Evolutionary conservation across 345 rosid genomes (phyloP).

Genomic region (Eucalyptus leucophloia): DNA sequence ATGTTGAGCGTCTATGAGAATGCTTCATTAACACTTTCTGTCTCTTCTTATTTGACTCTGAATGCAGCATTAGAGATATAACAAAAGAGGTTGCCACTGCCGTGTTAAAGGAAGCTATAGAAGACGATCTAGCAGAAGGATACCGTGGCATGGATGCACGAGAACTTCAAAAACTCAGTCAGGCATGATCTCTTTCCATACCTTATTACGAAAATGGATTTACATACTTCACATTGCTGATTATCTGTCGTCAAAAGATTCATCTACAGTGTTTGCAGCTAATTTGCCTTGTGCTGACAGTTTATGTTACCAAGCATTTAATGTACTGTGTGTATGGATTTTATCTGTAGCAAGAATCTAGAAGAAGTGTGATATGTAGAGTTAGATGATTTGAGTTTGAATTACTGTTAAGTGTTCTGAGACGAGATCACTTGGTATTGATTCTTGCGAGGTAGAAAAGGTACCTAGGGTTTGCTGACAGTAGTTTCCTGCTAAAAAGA

Average conservation of each 20-base stretch:
- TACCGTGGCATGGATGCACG: conserved; percentile 75
- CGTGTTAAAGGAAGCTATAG: conserved; percentile 79
- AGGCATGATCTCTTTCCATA: conserved; percentile 16
- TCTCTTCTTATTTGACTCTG: not conserved
- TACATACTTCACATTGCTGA: not conserved
- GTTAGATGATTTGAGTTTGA: not conserved
- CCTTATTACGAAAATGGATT: not conserved
- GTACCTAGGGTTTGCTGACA: not conserved
- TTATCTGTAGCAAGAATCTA: not conserved
- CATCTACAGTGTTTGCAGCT: not conserved
- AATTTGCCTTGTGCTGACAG: too few relatives aligned
- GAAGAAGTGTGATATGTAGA: not conserved
- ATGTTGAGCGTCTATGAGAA: not conserved
- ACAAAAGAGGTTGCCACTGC: conserved; percentile 86
- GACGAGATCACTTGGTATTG: not conserved
- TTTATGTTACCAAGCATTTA: not conserved
- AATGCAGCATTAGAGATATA: conserved; percentile 79
- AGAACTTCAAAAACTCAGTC: conserved; percentile 43
- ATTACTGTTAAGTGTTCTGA: not conserved
- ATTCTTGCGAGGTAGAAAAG: not conserved
- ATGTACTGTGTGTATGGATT: not conserved
- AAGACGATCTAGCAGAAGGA: conserved; percentile 73
- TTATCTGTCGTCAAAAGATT: not conserved
- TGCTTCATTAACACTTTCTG: not conserved
- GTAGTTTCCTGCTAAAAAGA: not conserved